phyloP scores from a whole-genome alignment of 2,329 filamentous ascomycete genomes.

The Aspergillus floridensis region DNA sequence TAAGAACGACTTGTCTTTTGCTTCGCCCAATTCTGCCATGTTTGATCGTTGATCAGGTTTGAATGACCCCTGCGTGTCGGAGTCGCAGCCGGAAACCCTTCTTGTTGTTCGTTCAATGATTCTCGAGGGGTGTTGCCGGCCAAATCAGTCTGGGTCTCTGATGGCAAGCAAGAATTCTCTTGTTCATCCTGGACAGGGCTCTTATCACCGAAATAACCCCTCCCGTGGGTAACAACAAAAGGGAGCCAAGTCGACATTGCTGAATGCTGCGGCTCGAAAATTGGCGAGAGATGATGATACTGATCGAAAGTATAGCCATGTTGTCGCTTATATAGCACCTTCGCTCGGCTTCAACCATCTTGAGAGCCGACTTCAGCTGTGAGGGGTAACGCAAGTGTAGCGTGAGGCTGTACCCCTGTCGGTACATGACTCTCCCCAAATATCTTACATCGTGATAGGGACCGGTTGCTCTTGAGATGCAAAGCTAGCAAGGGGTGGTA shows the following conservation, averaged over 20 bases:
- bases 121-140: no score
- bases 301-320: not conserved
- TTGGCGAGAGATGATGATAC: not conserved
- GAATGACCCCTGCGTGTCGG: no score
- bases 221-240: not conserved
- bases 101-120: no score
- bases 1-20: no score
- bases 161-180: no score
- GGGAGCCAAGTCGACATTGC: not conserved
- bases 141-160: no score
- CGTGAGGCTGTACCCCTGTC: not conserved
- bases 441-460: not conserved
- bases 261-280: not conserved
- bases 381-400: not conserved
- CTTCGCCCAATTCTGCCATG: no score
- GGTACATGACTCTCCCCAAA: not conserved
- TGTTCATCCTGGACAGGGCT: not conserved
- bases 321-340: not conserved
- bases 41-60: no score
- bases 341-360: not conserved
- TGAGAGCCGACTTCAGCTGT: not conserved
- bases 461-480: not conserved
- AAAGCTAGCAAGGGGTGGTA: not conserved
- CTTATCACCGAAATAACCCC: not conserved
- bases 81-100: no score